Evolutionary conservation across 2,329 filamentous ascomycete genomes (phyloP), one percentile per base, ranked within the genome.

Genomic region (Exophiala xenobiotica): DNA sequence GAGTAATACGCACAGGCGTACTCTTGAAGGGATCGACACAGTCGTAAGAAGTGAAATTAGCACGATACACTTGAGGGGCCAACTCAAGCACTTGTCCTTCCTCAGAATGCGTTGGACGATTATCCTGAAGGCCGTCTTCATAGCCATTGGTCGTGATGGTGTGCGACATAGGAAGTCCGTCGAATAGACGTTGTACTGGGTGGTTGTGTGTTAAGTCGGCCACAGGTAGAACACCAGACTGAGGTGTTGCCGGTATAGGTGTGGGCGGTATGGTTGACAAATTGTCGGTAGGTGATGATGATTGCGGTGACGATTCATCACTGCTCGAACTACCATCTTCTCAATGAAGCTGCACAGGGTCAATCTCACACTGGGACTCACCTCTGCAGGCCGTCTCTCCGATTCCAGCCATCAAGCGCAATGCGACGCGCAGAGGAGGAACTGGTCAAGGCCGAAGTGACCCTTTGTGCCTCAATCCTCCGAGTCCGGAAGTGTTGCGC

Each of bases 391-490:
- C 27, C 38, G 19, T 52, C 55, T 46, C 39, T 51, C 26, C 52
- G 49, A 54, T 54, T 38, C 56, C 56, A 59, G 40, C 56, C 56
- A 52, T 56, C 53, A 16, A 54, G 33, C 3, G 56, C 56, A 19
- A 59, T 59, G 6, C 53, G 56, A 46, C 50, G 50, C 7, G 56
- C 56, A 11, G 56, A 56, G n/a, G 56, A 56, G 18, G 47, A 51
- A 39, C 45, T 52, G 31, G 53, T 51, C 4, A 46, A 44, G 35
- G 53, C 53, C n/a, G 56, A 54, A 20, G 37, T 46, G 14, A 56
- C 35, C 24, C 46, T 49, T 38, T 53, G 50, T 19, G 45, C 53
- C 23, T 56, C 56, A 26, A 52, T 33, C 19, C 49, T 53, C 50
- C 53, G 50, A 41, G 33, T 59, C 18, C 53, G 56, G 16, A 59